Evolutionary conservation across 1,284 basidiomycete species (phyloP).

Genomic region (Boletus mariae): DNA sequence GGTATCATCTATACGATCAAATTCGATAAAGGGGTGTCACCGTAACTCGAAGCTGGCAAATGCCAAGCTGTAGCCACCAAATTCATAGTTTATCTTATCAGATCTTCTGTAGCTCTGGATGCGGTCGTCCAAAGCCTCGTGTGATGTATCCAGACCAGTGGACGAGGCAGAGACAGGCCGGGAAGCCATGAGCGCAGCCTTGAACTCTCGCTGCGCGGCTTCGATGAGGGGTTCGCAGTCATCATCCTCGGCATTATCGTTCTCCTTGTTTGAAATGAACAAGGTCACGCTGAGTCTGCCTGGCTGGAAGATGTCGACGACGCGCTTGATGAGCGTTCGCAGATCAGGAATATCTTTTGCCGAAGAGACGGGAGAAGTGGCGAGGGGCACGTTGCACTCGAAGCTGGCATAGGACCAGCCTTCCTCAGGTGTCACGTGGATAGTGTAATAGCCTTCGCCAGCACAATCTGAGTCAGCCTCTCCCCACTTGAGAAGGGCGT

Average conservation of each 20-base stretch:
- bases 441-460: constrained; percentile 93
- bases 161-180: constrained; percentile 25
- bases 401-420: constrained; percentile 98
- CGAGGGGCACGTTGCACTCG: constrained; percentile 94
- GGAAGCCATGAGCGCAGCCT: constrained; percentile 46
- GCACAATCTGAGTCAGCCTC: constrained; percentile 27
- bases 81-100: constrained; percentile 98
- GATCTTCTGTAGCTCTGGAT: constrained; percentile 61
- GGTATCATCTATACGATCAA: constrained; percentile 17
- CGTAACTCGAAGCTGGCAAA: constrained; percentile 82
- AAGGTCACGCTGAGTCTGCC: constrained; percentile 85
- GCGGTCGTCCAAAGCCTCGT: constrained; percentile 12
- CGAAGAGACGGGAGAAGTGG: constrained; percentile 37
- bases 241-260: constrained; percentile 47
- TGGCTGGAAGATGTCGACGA: constrained; percentile 92
- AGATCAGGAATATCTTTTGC: constrained; percentile 63
- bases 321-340: constrained; percentile 77
- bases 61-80: constrained; percentile 92
- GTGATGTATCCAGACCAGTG: constrained; percentile 9
- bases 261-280: constrained; percentile 77
- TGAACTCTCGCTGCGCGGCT: constrained; percentile 67
- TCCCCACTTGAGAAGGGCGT: constrained; percentile 80
- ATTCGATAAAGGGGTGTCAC: constrained; percentile 23
- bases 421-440: constrained; percentile 97
- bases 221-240: constrained; percentile 55